Percentiles rank a stretch among this genome's conserved stretches.
phyloP scores from a whole-genome alignment of 2,329 filamentous ascomycete species.

The Colletotrichum musicola region DNA sequence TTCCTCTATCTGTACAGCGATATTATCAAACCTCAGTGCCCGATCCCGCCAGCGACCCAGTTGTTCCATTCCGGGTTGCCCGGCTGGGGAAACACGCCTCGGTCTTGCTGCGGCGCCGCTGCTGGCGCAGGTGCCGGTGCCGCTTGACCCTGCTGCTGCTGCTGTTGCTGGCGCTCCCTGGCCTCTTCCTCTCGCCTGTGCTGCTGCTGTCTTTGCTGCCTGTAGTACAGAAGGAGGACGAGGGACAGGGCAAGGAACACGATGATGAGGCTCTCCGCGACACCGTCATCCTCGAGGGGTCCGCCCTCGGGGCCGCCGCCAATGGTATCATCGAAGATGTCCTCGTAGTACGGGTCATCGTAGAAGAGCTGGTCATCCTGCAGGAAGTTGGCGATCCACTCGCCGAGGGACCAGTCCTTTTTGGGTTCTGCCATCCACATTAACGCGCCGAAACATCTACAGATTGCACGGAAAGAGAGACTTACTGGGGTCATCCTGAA shows the following conservation, averaged over 20 bases:
- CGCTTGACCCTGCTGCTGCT: slow-evolving; percentile 40
- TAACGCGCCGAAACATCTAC: slow-evolving; percentile 44
- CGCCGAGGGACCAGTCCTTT: slow-evolving; percentile 81
- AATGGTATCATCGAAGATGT: slow-evolving; percentile 67
- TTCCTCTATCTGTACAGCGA: slow-evolving; percentile 2
- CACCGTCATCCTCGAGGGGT: slow-evolving; percentile 76
- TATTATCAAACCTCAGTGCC: slow-evolving; percentile 55
- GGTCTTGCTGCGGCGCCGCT: slow-evolving; percentile 38
- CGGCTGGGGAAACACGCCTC: slow-evolving; percentile 62
- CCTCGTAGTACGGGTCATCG: slow-evolving; percentile 68
- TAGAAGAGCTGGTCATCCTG: slow-evolving; percentile 76
- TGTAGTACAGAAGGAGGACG: slow-evolving; percentile 84
- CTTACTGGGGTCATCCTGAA: slow-evolving; percentile 88
- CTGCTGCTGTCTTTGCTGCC: slow-evolving; percentile 76
- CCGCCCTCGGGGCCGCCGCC: slow-evolving; percentile 68
- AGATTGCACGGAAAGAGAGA: slow-evolving; percentile 24
- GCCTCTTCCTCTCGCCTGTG: slow-evolving; percentile 58
- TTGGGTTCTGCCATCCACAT: slow-evolving; percentile 64
- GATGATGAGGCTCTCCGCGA: slow-evolving; percentile 88
- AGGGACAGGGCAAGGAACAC: slow-evolving; percentile 81
- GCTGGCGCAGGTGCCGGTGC: slow-evolving; percentile 47
- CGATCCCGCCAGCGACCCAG: slow-evolving; percentile 75
- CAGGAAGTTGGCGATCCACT: slow-evolving; percentile 91
- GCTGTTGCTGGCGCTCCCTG: slow-evolving; percentile 45
- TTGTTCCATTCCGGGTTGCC: slow-evolving; percentile 76